Base-by-base conservation (phyloP, 2,329 filamentous ascomycete genomes). In the Fusarium redolens region DNA sequence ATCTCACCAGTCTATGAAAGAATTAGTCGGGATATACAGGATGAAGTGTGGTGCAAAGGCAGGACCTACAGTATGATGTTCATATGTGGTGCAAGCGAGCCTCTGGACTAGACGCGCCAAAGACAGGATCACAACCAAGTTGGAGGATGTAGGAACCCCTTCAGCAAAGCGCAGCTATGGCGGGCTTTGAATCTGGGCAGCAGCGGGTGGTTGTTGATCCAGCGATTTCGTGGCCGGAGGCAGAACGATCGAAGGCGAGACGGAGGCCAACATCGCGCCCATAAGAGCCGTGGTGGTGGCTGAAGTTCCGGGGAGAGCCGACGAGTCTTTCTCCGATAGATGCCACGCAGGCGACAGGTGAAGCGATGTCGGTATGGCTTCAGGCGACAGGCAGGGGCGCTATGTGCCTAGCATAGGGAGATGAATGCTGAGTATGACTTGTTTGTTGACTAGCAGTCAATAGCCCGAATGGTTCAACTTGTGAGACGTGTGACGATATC, bases 401-500 rank as follows among this genome's bases (percentile, higher is more conserved):
- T 9, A 18, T n/a, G 12, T n/a, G 20, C 20, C 11, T 7, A 7
- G 20, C 20, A n/a, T 13, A n/a, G 38, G 35, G 35, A 41, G 6
- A 52, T 52, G 33, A 28, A 20, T 9, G 33, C 2, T 28, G 33
- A 13, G 17, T 51, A 28, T 38, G 30, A 1, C 8, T 25, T 31
- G 12, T 5, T 15, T 18, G 5, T 15, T 59, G 9, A 22, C 22
- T 11, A 1, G 5, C 17, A 41, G 37, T 7, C 15, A 1, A 25
- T 28, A 44, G 22, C 4, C 18, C 4, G 17, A 15, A 14, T 14
- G 18, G 6, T 4, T 68, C 55, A 68, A 5, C 64, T 59, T 4
- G 65, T 68, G 6, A 68, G 64, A 4, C 65, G 65, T 1, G 64
- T 38, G 9, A 68, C 48, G 2, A 68, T 68, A 30, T 68, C 65